These are phyloP conservation scores for Pseudocercospora fijiensis DNA, from an alignment of 2,329 filamentous ascomycete species.

Conservation along the genomic window DNA sequence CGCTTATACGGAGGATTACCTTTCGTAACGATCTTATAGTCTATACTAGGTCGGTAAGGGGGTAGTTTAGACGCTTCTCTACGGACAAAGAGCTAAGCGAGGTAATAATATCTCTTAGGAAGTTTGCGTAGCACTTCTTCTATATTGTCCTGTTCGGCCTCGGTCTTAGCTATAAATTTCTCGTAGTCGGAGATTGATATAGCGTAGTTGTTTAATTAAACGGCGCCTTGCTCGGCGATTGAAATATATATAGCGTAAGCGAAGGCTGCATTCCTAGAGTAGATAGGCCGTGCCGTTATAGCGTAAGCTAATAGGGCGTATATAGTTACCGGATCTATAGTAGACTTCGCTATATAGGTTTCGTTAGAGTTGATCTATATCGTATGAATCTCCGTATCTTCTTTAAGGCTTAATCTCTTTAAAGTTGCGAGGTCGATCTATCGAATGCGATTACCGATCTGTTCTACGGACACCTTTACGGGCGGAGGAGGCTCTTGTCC, in stretches of 20 bases:
- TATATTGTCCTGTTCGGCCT: not conserved
- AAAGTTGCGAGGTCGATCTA: not conserved
- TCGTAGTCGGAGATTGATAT: not conserved
- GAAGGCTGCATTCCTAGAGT: not conserved
- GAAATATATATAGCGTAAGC: not conserved
- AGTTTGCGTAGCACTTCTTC: not conserved
- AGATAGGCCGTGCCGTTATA: not conserved
- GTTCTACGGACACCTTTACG: not conserved
- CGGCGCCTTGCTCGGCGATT: too few species aligned
- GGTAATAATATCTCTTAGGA: too few species aligned
- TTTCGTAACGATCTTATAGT: slow-evolving; percentile 6
- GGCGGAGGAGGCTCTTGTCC: not conserved
- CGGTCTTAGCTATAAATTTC: not conserved
- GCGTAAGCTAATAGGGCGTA: too few species aligned
- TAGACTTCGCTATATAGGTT: not conserved
- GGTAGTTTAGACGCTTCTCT: too few species aligned
- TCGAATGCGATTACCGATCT: not conserved
- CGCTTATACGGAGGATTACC: not conserved
- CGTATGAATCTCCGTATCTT: not conserved
- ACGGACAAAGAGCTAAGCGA: too few species aligned
- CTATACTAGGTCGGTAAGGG: too few species aligned
- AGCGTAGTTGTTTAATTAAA: not conserved
- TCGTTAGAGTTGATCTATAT: not conserved
- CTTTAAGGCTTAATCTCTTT: not conserved
- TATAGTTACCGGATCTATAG: too few species aligned